Base-by-base conservation (phyloP, 1,284 basidiomycete species). In the Pholiota adiposa region DNA sequence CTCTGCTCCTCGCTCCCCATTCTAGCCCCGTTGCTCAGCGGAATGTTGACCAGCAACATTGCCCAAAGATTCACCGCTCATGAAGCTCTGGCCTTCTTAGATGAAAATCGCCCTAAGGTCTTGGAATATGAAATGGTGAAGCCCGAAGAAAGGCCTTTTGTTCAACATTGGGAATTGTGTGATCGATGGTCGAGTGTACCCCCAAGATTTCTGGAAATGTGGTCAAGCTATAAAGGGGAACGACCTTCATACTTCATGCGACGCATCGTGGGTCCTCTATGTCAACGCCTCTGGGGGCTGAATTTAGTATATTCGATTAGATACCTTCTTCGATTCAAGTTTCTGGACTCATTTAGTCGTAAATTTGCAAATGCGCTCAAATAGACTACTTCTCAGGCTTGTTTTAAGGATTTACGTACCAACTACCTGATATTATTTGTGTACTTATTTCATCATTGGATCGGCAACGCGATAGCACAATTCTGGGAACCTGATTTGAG, bases 11-110 rank as follows among this genome's bases (percentile, higher is more conserved):
- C 59, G 14, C 58, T 65, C 11, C 71, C 68, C 2, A 56, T 71
- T 43, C 61, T 72, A 9, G 70, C 67, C 1, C 71, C 70, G 14
- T 58, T 72, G 6, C 44, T 73, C 1, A 69, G 70, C 41, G 57
- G 52, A 25, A 71, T 73, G 70, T 54, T 61, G 12, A 71, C 68
- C 23, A 62, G 64, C 1, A 43, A 70, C 16, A 57, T 72, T n/a
- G 2, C 33, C 0, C 19, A 40, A 5, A 64, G 70, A 4, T 71
- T 72, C 46, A 73, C 72, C 0, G 72, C 72, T 9, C 16, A 29
- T 0, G 43, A 68, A 36, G 72, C 72, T 1, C 64, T 70, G 18
- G 43, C 56, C 4, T 69, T 72, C 49, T 63, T 73, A 9, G 65
- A 70, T 38, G 55, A 62, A 16, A 41, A 52, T 18, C 25, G 29